A percentile compares a stretch with the other conserved stretches of the same genome.
phyloP scores from a whole-genome alignment of 116 monocot species.

The Papilionanthe hybrid region DNA sequence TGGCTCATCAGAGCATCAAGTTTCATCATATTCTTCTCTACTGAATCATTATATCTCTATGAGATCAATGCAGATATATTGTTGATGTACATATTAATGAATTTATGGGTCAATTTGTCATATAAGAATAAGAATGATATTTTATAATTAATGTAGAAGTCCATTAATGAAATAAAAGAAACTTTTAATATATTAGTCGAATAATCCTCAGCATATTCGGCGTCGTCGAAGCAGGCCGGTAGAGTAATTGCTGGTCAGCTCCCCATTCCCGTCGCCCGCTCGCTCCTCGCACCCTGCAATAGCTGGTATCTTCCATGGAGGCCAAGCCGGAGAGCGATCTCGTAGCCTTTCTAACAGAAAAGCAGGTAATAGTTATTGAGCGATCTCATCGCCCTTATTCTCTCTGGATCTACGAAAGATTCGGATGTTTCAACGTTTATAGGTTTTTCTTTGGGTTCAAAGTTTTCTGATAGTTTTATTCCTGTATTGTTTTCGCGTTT shows the following conservation, averaged over 20 bases:
- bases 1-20: no score
- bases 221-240: background rate
- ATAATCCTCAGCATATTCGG: background rate
- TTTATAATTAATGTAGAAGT: no score
- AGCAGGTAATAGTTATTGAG: background rate
- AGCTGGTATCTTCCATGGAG: background rate
- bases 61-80: no score
- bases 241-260: background rate
- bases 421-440: background rate
- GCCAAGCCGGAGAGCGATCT: conserved; percentile 5
- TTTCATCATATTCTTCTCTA: no score
- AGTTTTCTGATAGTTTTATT: background rate
- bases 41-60: no score
- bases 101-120: no score
- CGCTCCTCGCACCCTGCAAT: background rate
- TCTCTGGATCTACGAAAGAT: background rate
- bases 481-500: background rate
- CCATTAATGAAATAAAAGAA: no score
- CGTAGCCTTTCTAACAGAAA: background rate
- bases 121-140: no score
- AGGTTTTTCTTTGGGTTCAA: background rate
- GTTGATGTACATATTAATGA: no score
- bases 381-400: background rate
- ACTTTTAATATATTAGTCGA: background rate
- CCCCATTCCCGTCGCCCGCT: background rate